Evolutionary conservation across 2,329 filamentous ascomycete genomes (phyloP).

Genomic region (Talaromyces sp.): DNA sequence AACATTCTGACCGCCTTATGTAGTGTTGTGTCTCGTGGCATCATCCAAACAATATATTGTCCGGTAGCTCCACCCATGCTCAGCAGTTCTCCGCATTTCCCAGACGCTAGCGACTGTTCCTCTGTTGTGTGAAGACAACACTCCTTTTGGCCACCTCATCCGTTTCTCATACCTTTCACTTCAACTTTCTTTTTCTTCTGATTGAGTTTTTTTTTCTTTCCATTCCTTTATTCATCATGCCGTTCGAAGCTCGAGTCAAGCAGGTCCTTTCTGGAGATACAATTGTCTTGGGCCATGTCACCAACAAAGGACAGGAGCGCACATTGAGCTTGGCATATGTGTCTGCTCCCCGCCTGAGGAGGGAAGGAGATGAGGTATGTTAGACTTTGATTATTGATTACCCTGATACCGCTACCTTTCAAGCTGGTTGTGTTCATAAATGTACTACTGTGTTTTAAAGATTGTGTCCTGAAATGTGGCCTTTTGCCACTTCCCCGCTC

Average conservation of each 20-base stretch:
- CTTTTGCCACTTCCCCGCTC: constrained; percentile 18
- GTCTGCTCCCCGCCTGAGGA: constrained; percentile 77
- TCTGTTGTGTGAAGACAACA: not conserved
- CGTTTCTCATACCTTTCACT: not conserved
- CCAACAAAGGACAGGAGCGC: constrained; percentile 79
- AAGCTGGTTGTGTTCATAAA: not conserved
- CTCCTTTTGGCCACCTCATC: not conserved
- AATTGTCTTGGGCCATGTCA: constrained; percentile 75
- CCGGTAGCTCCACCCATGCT: not conserved
- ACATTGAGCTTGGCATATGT: constrained; percentile 90
- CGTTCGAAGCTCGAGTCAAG: constrained; percentile 73
- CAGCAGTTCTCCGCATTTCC: constrained; percentile 11
- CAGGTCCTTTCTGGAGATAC: constrained; percentile 93
- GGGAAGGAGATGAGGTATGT: constrained; percentile 79
- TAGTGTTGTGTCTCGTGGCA: not conserved
- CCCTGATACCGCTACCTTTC: not conserved
- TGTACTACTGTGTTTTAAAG: constrained; percentile 11
- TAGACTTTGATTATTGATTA: not conserved
- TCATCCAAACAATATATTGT: constrained; percentile 1
- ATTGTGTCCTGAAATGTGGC: constrained; percentile 23
- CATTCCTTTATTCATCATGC: constrained; percentile 28
- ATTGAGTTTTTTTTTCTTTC: constrained; percentile 6
- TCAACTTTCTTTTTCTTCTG: not conserved
- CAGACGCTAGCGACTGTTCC: constrained; percentile 1
- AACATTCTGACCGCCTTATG: not conserved